Percentiles rank a stretch among this genome's conserved stretches.
Evolutionary conservation across 768 basidiomycete genomes (phyloP).

Genomic region (Pleurotus eryngii): DNA sequence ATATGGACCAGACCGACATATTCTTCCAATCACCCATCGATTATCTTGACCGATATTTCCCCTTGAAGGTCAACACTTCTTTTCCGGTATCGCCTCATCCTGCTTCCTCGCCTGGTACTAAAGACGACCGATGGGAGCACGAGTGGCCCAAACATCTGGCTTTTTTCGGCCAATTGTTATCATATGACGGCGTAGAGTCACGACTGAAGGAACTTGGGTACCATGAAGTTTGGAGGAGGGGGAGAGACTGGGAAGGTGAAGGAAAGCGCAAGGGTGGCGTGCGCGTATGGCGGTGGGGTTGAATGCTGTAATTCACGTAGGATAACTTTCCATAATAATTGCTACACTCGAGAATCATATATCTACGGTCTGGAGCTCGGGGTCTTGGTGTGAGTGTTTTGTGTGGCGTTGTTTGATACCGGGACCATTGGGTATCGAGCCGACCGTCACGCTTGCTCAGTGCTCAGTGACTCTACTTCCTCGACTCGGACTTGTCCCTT

Average conservation of each 20-base stretch:
- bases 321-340: too few relatives aligned
- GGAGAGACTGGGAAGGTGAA: slow-evolving; percentile 77
- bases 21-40: slow-evolving; percentile 72
- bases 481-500: background rate
- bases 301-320: background rate
- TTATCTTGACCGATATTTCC: slow-evolving; percentile 71
- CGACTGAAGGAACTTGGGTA: slow-evolving; percentile 59
- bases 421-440: background rate
- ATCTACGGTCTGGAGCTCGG: too few relatives aligned
- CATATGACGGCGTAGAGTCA: slow-evolving; percentile 41
- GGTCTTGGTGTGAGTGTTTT: too few relatives aligned
- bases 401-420: background rate
- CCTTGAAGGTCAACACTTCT: slow-evolving; percentile 48
- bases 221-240: slow-evolving; percentile 55
- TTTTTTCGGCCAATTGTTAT: slow-evolving; percentile 78
- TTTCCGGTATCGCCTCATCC: slow-evolving; percentile 68
- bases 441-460: background rate
- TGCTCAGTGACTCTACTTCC: background rate
- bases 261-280: slow-evolving; percentile 66
- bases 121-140: slow-evolving; percentile 55
- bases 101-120: slow-evolving; percentile 43
- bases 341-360: too few relatives aligned
- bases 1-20: slow-evolving; percentile 77
- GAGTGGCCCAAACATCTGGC: slow-evolving; percentile 82
- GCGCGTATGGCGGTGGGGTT: slow-evolving; percentile 57